Evolutionary conservation across 176 grass and related monocot species (phyloP).

Genomic region (Poa annua): DNA sequence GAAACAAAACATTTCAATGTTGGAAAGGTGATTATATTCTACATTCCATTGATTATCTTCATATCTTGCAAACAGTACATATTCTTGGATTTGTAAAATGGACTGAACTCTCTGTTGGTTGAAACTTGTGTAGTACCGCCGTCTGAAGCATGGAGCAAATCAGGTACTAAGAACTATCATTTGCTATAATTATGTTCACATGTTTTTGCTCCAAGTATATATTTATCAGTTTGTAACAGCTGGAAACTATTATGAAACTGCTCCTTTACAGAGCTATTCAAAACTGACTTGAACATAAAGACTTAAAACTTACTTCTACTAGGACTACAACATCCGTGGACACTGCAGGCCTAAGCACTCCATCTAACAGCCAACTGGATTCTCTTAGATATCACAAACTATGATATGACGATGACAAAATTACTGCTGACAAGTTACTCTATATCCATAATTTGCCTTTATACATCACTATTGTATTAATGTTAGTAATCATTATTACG

Average conservation of each 20-base stretch:
- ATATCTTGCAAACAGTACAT: conserved; percentile 24
- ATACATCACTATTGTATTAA: conserved; percentile 9
- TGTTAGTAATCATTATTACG: not conserved
- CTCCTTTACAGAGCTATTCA: too few species aligned
- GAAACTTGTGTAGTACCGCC: conserved; percentile 82
- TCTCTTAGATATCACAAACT: too few species aligned
- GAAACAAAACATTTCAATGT: conserved; percentile 99
- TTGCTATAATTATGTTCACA: conserved; percentile 24
- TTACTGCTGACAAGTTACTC: conserved; percentile 1
- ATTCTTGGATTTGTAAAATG: conserved; percentile 39
- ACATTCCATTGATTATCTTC: conserved; percentile 30
- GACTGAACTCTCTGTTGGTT: conserved; percentile 33
- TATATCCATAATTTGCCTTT: conserved; percentile 17
- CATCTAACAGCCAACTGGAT: too few species aligned
- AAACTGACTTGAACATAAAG: too few species aligned
- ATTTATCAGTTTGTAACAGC: too few species aligned
- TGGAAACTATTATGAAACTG: too few species aligned
- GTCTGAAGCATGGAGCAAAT: conserved; percentile 96
- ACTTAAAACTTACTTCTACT: too few species aligned
- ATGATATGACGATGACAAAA: too few species aligned
- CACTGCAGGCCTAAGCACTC: too few species aligned
- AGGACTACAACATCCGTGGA: too few species aligned
- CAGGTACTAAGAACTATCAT: conserved; percentile 59
- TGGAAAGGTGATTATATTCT: conserved; percentile 81
- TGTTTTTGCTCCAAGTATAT: not conserved